Base-by-base conservation (phyloP, 352 stramenopile genomes). In the Pythium phragmitis region DNA sequence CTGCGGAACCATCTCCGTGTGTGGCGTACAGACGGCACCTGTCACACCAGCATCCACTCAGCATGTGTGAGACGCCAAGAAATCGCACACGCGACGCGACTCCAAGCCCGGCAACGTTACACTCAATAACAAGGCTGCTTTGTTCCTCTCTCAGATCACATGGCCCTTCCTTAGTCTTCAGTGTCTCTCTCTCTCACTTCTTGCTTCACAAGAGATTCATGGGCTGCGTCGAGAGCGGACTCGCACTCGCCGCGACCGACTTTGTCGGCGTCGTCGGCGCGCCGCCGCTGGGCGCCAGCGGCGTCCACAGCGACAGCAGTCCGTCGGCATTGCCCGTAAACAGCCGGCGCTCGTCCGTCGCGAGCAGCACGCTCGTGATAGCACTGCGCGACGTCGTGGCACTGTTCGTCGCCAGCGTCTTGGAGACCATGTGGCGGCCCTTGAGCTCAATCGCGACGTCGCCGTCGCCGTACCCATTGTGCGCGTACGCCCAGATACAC, bases 401-500 rank as follows among this genome's bases (percentile, higher is more conserved):
- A 14, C 16, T 58, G 19, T 3, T 42, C 14, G 21, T 61, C 9
- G 8, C 55, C 4, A 61, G 52, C 4, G 61, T 11, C 36, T 73
- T 72, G 19, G 62, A 65, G 55, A 82, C 70, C 51, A 69, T 63
- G 65, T 89, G 80, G 1, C 70, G 66, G 13, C 73, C 75, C 43
- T 87, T 80, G 14, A 89, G 72, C 42, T 87, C 73, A 34, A 91
- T 68, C 26, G 67, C 53, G 65, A 79, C 87, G 13, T 79, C 69
- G 30, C 77, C 69, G 34, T 79, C 75, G n/a, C 70, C 68, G 30
- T 54, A 61, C 7, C 64, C 71, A 6, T 67, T 67, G 70, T 87
- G 80, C 16, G 68, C 75, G 45, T 90, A 92, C 42, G 75, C 69
- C 82, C 82, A 92, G 43, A 92, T 60, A 23, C 82, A 85, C 7